A percentile compares a stretch with the other conserved stretches of the same genome.
Conservation (phyloP, 2,329 filamentous ascomycete genomes). For the Tolypocladium tropicale region DNA sequence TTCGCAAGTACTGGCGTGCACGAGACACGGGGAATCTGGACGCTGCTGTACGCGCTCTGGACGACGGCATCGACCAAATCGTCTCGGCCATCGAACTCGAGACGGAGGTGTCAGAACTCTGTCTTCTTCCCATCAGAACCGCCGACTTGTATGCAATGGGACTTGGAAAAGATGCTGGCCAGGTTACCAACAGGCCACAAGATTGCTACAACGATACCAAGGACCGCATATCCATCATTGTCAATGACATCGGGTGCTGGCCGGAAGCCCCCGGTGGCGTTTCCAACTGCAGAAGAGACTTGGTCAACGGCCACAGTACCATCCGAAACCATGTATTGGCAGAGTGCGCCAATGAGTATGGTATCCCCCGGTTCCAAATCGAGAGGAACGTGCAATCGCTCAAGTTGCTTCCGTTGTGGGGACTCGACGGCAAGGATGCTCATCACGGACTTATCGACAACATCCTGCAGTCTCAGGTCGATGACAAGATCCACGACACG, state of each 20-base stretch:
- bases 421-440: conserved; percentile 39
- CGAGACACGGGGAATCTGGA: conserved; percentile 31
- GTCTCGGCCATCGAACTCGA: conserved; percentile 25
- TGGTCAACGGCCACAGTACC: conserved; percentile 41
- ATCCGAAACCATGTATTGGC: conserved; percentile 45
- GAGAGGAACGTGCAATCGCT: conserved; percentile 44
- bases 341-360: conserved; percentile 44
- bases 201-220: conserved; percentile 35
- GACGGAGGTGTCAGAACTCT: conserved; percentile 26
- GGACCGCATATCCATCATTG: conserved; percentile 38
- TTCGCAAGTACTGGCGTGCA: conserved; percentile 32
- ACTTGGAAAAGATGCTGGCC: conserved; percentile 28
- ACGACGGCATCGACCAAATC: conserved; percentile 23
- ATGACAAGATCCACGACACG: conserved; percentile 32
- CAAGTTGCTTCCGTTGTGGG: conserved; percentile 44
- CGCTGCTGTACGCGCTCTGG: conserved; percentile 31
- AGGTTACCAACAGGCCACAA: conserved; percentile 26
- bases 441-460: conserved; percentile 45
- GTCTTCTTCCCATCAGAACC: conserved; percentile 26
- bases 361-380: conserved; percentile 43
- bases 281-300: conserved; percentile 42
- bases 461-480: conserved; percentile 38
- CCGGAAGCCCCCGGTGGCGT: conserved; percentile 43
- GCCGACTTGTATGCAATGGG: conserved; percentile 31
- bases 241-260: conserved; percentile 42